Evolutionary conservation across 2,329 filamentous ascomycete species (phyloP).

Genomic region (Blumeriella jaapii): DNA sequence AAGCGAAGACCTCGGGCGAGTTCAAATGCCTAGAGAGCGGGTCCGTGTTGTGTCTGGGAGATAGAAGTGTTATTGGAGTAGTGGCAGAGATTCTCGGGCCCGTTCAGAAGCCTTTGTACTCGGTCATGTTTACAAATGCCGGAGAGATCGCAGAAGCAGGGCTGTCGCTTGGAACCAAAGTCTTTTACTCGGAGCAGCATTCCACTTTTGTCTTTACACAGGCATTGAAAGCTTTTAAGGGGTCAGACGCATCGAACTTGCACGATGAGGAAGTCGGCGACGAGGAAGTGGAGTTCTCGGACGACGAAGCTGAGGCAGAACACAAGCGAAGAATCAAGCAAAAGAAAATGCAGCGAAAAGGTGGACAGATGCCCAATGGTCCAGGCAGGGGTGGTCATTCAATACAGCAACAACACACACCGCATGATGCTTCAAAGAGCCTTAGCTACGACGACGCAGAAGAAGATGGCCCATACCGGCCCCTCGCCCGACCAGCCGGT

Average conservation of each 20-base stretch:
- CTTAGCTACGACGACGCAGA: conserved; percentile 60
- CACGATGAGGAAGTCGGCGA: conserved; percentile 83
- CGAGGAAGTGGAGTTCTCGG: conserved; percentile 89
- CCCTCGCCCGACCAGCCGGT: conserved; percentile 55
- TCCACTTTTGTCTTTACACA: conserved; percentile 82
- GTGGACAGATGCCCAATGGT: conserved; percentile 36
- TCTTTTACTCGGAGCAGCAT: conserved; percentile 72
- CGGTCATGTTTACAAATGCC: conserved; percentile 59
- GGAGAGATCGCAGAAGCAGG: conserved; percentile 57
- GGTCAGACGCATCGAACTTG: conserved; percentile 87
- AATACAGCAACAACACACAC: conserved; percentile 24
- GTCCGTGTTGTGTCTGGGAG: conserved; percentile 68
- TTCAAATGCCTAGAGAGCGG: conserved; percentile 76
- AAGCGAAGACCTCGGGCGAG: conserved; percentile 66
- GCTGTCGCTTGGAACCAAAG: conserved; percentile 53
- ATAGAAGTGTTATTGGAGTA: conserved; percentile 66
- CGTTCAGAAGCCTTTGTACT: conserved; percentile 78
- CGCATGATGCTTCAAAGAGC: conserved; percentile 30
- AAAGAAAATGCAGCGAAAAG: conserved; percentile 47
- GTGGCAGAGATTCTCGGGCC: conserved; percentile 80
- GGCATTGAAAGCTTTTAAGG: conserved; percentile 66
- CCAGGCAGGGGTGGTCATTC: conserved; percentile 28
- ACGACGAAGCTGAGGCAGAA: conserved; percentile 87
- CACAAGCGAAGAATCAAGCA: conserved; percentile 61
- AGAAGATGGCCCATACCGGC: conserved; percentile 60